Evolutionary conservation across 2,329 filamentous ascomycete genomes (phyloP).

Genomic region (Aspergillus jensenii): DNA sequence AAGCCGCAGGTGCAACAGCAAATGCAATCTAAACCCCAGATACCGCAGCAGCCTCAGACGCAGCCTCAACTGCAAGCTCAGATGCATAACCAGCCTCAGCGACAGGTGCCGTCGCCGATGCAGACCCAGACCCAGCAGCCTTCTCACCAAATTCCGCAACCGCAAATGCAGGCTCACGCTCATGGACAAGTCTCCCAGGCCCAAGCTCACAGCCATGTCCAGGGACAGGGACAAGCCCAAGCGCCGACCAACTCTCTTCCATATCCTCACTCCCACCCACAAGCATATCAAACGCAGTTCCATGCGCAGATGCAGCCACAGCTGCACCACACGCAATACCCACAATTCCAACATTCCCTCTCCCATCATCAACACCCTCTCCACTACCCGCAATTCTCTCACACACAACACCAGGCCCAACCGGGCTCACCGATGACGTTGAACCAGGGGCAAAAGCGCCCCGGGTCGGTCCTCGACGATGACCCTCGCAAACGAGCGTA

Average conservation of each 20-base stretch:
- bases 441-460: constrained; percentile 21
- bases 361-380: constrained; percentile 6
- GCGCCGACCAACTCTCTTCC: constrained; percentile 5
- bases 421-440: constrained; percentile 17
- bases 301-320: constrained; percentile 18
- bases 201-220: background rate
- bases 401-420: constrained; percentile 14
- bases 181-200: background rate
- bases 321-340: constrained; percentile 13
- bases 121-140: constrained; percentile 6
- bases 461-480: constrained; percentile 14
- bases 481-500: constrained; percentile 24
- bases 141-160: background rate
- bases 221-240: background rate
- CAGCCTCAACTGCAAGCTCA: background rate
- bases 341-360: background rate
- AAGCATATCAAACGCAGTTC: constrained; percentile 9
- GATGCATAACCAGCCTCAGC: background rate
- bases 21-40: background rate
- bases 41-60: constrained; percentile 8
- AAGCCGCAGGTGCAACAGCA: constrained; percentile 1
- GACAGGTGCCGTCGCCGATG: background rate
- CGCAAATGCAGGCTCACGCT: constrained; percentile 1
- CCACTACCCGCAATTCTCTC: constrained; percentile 11
- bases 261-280: constrained; percentile 7